phyloP scores from a whole-genome alignment of 495 filamentous ascomycete genomes.

The Xylaria telfairii region DNA sequence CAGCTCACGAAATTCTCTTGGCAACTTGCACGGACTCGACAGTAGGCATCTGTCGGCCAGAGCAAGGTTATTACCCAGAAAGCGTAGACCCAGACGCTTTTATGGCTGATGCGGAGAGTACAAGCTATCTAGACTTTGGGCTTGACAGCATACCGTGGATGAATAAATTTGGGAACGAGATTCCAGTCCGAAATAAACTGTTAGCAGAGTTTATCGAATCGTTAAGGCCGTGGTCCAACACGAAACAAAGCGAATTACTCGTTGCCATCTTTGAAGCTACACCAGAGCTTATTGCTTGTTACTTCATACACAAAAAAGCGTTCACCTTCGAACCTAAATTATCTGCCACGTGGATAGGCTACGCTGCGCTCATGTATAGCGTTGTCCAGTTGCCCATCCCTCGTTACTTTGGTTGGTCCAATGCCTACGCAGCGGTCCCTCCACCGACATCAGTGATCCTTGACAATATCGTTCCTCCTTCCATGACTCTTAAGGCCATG shows the following conservation, averaged over 20 bases:
- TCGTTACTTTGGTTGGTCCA: constrained; percentile 63
- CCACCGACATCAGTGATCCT: constrained; percentile 77
- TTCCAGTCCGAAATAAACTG: constrained; percentile 76
- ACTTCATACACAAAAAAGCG: constrained; percentile 77
- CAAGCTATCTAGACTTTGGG: constrained; percentile 66
- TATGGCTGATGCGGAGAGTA: constrained; percentile 43
- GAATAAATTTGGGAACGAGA: constrained; percentile 65
- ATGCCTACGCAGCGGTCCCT: constrained; percentile 65
- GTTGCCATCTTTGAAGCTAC: constrained; percentile 77
- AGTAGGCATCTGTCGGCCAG: constrained; percentile 70
- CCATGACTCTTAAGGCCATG: constrained; percentile 76
- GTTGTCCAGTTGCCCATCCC: constrained; percentile 76
- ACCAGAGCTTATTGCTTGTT: constrained; percentile 84
- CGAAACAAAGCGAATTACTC: constrained; percentile 80
- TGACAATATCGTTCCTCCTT: constrained; percentile 86
- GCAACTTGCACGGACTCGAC: constrained; percentile 73
- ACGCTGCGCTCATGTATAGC: constrained; percentile 84
- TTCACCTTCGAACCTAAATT: constrained; percentile 92
- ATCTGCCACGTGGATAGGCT: constrained; percentile 91
- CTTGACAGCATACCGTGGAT: constrained; percentile 72
- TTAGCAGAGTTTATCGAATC: constrained; percentile 76
- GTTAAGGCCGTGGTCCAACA: constrained; percentile 84
- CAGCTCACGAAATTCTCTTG: constrained; percentile 74
- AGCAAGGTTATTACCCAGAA: constrained; percentile 76
- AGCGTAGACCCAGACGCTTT: constrained; percentile 63